These are phyloP conservation scores for Drosera spatulata DNA, from an alignment of 179 eudicot species.

Conservation along the genomic window DNA sequence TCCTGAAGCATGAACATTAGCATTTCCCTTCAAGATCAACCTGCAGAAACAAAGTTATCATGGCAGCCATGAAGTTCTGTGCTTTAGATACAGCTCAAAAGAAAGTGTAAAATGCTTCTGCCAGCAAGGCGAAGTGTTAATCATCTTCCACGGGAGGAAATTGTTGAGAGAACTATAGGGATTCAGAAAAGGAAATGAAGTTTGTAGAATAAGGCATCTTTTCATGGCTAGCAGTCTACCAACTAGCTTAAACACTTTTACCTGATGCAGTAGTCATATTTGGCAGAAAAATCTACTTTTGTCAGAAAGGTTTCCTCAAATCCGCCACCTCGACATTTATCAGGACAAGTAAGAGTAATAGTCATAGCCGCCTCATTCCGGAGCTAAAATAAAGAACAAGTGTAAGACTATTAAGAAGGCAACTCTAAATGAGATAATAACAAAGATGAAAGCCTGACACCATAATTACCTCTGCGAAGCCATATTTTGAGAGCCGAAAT, in stretches of 20 bases:
- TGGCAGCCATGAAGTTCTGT: no score
- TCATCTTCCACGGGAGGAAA: no score
- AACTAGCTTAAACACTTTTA: conserved; percentile 8
- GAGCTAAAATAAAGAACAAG: conserved; percentile 37
- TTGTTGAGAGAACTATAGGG: no score
- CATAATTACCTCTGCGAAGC: conserved; percentile 56
- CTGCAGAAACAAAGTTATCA: conserved; percentile 21
- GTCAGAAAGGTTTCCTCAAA: conserved; percentile 80
- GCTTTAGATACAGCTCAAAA: no score
- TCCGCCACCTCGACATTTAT: conserved; percentile 64
- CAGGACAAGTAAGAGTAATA: conserved; percentile 26
- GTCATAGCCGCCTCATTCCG: conserved; percentile 70
- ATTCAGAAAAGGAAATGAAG: no score
- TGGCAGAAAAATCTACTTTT: conserved; percentile 70
- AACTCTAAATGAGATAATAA: background rate
- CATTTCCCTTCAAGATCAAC: conserved; percentile 64
- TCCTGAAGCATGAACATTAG: conserved; percentile 35
- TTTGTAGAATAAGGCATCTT: background rate
- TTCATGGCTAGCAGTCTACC: background rate
- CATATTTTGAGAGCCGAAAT: conserved; percentile 53
- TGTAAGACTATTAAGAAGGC: conserved; percentile 4
- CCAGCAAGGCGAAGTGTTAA: no score
- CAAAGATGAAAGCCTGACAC: background rate
- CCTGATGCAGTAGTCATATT: conserved; percentile 84
- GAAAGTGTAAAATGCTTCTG: no score